A percentile compares a stretch with the other conserved stretches of the same genome.
Evolutionary conservation across 2,329 filamentous ascomycete genomes (phyloP).

Genomic region (Westerdykella sp.): DNA sequence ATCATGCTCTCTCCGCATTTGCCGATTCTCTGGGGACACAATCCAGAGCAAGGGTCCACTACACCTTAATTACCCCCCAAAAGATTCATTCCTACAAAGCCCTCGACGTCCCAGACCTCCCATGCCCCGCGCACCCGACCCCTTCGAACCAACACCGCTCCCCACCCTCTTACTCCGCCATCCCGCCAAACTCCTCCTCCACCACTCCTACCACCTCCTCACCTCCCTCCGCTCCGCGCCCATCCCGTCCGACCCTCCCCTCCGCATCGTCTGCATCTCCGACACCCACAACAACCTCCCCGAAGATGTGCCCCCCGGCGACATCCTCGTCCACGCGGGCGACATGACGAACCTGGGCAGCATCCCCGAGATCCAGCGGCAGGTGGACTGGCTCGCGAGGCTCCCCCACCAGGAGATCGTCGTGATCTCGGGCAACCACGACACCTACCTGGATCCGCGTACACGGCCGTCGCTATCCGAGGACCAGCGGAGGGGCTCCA

Average conservation of each 20-base stretch:
- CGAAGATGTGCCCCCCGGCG: constrained; percentile 62
- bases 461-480: constrained; percentile 47
- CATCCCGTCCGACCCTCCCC: constrained; percentile 46
- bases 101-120: constrained; percentile 8
- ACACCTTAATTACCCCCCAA: too few species aligned
- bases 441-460: constrained; percentile 70
- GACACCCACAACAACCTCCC: constrained; percentile 72
- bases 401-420: constrained; percentile 76
- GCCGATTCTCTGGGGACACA: too few species aligned
- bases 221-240: constrained; percentile 45
- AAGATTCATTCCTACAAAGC: constrained; percentile 9
- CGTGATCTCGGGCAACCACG: constrained; percentile 82
- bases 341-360: constrained; percentile 74
- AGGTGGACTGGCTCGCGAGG: constrained; percentile 72
- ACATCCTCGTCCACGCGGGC: constrained; percentile 84
- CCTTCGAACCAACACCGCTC: constrained; percentile 46
- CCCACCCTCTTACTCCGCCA: constrained; percentile 17
- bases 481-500: constrained; percentile 49
- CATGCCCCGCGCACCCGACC: constrained; percentile 15
- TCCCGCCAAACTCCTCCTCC: constrained; percentile 46
- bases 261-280: constrained; percentile 54
- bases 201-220: constrained; percentile 14
- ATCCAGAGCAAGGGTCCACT: too few species aligned
- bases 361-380: constrained; percentile 66
- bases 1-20: too few species aligned